These are phyloP conservation scores for Rhamnella rubrinervis DNA, from an alignment of 331 rosid genomes.

Conservation along the genomic window DNA sequence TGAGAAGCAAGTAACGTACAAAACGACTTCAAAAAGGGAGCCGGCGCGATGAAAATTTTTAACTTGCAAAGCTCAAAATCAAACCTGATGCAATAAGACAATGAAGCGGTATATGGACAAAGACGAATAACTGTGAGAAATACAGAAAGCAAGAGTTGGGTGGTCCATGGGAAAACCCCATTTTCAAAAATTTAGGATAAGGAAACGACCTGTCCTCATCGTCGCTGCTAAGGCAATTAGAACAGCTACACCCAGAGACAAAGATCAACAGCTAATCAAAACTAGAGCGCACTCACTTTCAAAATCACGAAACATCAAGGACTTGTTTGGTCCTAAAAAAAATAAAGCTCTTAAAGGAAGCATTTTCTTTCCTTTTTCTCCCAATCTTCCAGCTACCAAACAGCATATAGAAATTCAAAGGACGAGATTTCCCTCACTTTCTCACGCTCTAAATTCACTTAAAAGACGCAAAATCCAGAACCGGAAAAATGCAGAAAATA, in stretches of 20 bases:
- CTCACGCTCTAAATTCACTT: neutral
- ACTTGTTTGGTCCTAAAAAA: slow-evolving; percentile 24
- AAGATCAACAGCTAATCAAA: slow-evolving; percentile 40
- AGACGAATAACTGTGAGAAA: slow-evolving; percentile 20
- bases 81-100: slow-evolving; percentile 25
- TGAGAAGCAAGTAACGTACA: slow-evolving; percentile 18
- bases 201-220: slow-evolving; percentile 37
- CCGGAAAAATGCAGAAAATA: neutral
- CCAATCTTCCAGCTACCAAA: slow-evolving; percentile 20
- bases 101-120: slow-evolving; percentile 30
- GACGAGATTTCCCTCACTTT: neutral
- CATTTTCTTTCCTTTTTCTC: neutral
- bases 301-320: slow-evolving; percentile 20
- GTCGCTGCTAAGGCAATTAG: slow-evolving; percentile 18
- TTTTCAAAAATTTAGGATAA: slow-evolving; percentile 46
- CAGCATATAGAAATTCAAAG: neutral
- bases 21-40: neutral
- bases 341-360: slow-evolving; percentile 5
- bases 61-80: neutral
- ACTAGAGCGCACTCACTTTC: slow-evolving; percentile 32
- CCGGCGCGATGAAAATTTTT: neutral
- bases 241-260: slow-evolving; percentile 37
- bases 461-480: slow-evolving; percentile 23
- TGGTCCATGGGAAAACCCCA: slow-evolving; percentile 54
- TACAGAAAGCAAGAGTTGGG: slow-evolving; percentile 27